phyloP scores from a whole-genome alignment of 805 yeast species.

The Metschnikowia continentalis region DNA sequence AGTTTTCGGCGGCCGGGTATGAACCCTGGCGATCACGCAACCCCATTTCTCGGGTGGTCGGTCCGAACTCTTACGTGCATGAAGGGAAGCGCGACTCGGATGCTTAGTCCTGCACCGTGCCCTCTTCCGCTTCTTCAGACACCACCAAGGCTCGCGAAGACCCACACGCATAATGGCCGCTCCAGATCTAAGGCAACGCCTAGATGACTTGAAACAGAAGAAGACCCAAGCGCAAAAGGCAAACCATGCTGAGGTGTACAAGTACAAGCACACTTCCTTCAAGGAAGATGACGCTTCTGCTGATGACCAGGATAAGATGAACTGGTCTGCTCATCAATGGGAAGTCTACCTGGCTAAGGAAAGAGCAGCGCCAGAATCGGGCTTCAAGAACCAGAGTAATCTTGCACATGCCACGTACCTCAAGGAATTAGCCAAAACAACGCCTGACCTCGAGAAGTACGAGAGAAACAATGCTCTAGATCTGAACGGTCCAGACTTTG shows the following conservation, averaged over 20 bases:
- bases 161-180: neutral
- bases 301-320: constrained; percentile 9
- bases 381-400: constrained; percentile 47
- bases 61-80: neutral
- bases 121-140: neutral
- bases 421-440: constrained; percentile 43
- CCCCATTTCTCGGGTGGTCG: constrained; percentile 3
- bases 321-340: constrained; percentile 54
- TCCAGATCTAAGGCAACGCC: constrained; percentile 2
- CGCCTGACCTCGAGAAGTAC: constrained; percentile 41
- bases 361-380: constrained; percentile 25
- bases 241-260: constrained; percentile 6
- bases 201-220: constrained; percentile 6
- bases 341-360: constrained; percentile 37
- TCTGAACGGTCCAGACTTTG: neutral
- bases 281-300: neutral
- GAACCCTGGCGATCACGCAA: constrained; percentile 4
- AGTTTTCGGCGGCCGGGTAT: neutral
- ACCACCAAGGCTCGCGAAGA: neutral
- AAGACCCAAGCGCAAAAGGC: constrained; percentile 8
- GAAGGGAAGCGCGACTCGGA: neutral
- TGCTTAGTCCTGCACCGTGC: neutral
- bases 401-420: constrained; percentile 60
- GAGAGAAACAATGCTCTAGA: constrained; percentile 7
- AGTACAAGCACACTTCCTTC: neutral